Conservation (phyloP, 192 early-diverging fungal genomes). For the Coemansia sp. region DNA sequence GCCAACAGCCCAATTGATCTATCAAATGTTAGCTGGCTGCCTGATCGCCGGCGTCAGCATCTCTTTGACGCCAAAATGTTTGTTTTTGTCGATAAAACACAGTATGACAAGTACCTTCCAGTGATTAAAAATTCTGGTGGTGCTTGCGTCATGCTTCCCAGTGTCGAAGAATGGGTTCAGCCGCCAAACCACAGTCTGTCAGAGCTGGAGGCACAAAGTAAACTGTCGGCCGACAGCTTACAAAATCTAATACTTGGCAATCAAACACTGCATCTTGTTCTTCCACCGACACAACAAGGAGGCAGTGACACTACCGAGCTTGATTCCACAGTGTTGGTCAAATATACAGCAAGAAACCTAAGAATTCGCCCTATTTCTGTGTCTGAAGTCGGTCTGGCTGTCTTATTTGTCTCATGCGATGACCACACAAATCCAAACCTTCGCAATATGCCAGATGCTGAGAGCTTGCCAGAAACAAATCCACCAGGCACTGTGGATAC, state of each 20-base stretch:
- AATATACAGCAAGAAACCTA: constrained; percentile 6
- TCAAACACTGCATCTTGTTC: constrained; percentile 8
- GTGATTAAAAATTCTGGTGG: constrained; percentile 21
- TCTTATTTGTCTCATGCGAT: constrained; percentile 26
- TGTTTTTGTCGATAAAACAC: constrained; percentile 23
- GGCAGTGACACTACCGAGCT: neutral
- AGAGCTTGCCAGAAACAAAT: neutral
- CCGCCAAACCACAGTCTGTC: neutral
- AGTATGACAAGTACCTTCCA: constrained; percentile 15
- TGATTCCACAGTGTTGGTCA: constrained; percentile 3
- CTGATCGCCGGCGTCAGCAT: constrained; percentile 15
- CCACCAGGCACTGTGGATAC: neutral
- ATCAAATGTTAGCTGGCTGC: constrained; percentile 10
- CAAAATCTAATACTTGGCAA: neutral
- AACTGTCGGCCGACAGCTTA: neutral
- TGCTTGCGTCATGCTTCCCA: neutral
- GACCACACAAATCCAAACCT: constrained; percentile 24
- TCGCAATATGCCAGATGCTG: neutral
- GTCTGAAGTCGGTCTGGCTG: constrained; percentile 39
- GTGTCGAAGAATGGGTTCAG: neutral
- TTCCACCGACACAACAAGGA: constrained; percentile 6
- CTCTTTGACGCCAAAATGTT: constrained; percentile 22
- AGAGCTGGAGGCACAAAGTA: neutral
- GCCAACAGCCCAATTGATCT: constrained; percentile 28
- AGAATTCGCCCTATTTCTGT: constrained; percentile 28